A percentile compares a stretch with the other conserved stretches of the same genome.
These are phyloP conservation scores for Scytalidium sp. DNA, from an alignment of 2,329 filamentous ascomycete species.

Conservation along the genomic window DNA sequence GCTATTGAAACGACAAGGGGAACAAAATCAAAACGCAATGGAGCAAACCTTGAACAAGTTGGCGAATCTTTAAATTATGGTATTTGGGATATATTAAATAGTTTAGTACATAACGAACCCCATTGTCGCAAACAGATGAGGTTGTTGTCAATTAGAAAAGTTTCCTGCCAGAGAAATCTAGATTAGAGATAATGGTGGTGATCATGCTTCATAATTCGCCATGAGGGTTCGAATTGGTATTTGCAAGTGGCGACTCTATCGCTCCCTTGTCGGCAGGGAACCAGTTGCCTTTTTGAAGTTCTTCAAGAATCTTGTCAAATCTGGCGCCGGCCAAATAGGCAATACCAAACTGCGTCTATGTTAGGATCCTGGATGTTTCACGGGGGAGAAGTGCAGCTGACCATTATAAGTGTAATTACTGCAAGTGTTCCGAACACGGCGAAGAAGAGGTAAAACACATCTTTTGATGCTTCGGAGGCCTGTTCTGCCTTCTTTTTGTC, in stretches of 20 bases:
- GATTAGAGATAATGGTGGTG: not conserved
- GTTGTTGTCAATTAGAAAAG: too few relatives aligned
- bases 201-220: slow-evolving; percentile 16
- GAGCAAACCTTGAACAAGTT: not conserved
- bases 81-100: not conserved
- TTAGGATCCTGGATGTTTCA: slow-evolving; percentile 9
- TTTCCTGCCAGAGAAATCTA: not conserved
- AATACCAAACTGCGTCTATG: slow-evolving; percentile 58
- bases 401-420: slow-evolving; percentile 75
- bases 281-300: slow-evolving; percentile 46
- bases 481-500: slow-evolving; percentile 40
- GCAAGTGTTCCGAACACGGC: slow-evolving; percentile 67
- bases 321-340: slow-evolving; percentile 81
- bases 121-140: not conserved
- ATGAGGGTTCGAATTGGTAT: slow-evolving; percentile 7
- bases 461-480: slow-evolving; percentile 54
- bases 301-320: slow-evolving; percentile 67
- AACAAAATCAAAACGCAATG: not conserved
- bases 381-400: slow-evolving; percentile 36
- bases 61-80: not conserved
- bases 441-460: slow-evolving; percentile 59
- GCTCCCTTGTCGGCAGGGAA: slow-evolving; percentile 23
- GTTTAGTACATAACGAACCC: not conserved
- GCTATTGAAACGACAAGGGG: slow-evolving; percentile 46
- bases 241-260: too few relatives aligned